A percentile compares a stretch with the other conserved stretches of the same genome.
These are phyloP conservation scores for Trametes hirsuta DNA, from an alignment of 1,284 basidiomycete species.

Conservation along the genomic window DNA sequence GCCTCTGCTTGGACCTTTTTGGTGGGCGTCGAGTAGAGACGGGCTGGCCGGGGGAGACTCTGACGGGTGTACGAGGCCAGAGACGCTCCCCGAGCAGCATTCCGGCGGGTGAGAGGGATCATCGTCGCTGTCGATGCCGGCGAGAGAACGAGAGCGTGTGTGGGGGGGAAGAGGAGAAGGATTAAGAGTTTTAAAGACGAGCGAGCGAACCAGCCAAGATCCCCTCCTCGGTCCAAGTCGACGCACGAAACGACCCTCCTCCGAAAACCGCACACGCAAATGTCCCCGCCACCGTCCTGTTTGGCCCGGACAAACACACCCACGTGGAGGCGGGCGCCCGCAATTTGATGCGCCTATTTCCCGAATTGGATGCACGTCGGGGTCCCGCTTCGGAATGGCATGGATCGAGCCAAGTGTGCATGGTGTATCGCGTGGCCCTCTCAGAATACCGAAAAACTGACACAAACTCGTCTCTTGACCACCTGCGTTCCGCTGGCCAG, in stretches of 20 bases:
- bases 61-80: constrained; percentile 67
- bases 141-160: not conserved
- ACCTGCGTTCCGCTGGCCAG: no score
- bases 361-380: not conserved
- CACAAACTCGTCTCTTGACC: no score
- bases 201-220: constrained; percentile 22
- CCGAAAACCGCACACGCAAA: constrained; percentile 4
- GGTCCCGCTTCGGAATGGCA: no score
- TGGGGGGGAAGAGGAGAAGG: not conserved
- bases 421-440: no score
- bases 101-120: constrained; percentile 41
- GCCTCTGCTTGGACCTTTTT: constrained; percentile 56
- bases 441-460: no score
- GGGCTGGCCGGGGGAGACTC: constrained; percentile 65
- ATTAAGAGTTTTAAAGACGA: not conserved
- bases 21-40: constrained; percentile 65
- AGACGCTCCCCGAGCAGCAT: constrained; percentile 49
- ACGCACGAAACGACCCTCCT: not conserved
- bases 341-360: not conserved
- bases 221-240: constrained; percentile 11
- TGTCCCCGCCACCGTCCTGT: constrained; percentile 7
- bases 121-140: constrained; percentile 22
- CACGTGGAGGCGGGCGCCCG: not conserved
- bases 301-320: constrained; percentile 8
- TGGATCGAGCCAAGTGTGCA: no score